phyloP scores from a whole-genome alignment of 108 stramenopile genomes.

The Tribonema minus region DNA sequence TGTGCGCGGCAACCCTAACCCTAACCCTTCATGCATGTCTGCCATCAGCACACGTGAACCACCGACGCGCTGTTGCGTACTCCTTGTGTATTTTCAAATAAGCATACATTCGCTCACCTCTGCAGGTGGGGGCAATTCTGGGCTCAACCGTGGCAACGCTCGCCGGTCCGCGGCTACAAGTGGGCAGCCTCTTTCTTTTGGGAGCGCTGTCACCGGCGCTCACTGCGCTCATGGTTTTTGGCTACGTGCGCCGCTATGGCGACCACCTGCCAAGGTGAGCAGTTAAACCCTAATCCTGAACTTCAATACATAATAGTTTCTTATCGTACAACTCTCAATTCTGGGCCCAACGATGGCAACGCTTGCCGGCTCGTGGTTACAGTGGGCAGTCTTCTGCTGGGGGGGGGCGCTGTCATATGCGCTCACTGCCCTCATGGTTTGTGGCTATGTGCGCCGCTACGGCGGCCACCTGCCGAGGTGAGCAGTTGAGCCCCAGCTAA shows the following conservation, averaged over 20 bases:
- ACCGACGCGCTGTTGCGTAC: too few species aligned
- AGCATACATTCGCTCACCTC: too few species aligned
- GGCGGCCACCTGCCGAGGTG: constrained; percentile 15
- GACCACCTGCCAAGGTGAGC: constrained; percentile 4
- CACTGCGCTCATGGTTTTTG: constrained; percentile 12
- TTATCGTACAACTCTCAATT: neutral
- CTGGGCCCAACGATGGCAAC: neutral
- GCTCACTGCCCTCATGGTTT: constrained; percentile 17
- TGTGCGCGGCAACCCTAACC: too few species aligned
- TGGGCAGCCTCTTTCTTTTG: neutral
- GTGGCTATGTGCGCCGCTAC: constrained; percentile 26
- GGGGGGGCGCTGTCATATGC: constrained; percentile 10
- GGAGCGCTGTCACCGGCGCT: constrained; percentile 11
- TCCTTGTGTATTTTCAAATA: too few species aligned
- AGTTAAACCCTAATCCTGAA: too few species aligned
- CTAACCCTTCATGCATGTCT: too few species aligned
- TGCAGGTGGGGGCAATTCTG: too few species aligned
- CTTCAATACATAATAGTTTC: too few species aligned
- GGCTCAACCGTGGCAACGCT: too few species aligned
- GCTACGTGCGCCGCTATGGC: constrained; percentile 18
- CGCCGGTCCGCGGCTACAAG: neutral
- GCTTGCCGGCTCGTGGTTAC: neutral
- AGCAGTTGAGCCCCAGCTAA: neutral
- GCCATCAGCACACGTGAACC: too few species aligned
- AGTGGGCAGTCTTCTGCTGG: neutral